A percentile compares a stretch with the other conserved stretches of the same genome.
Evolutionary conservation across 345 rosid genomes (phyloP).

Genomic region (Streptanthus diversifolius): DNA sequence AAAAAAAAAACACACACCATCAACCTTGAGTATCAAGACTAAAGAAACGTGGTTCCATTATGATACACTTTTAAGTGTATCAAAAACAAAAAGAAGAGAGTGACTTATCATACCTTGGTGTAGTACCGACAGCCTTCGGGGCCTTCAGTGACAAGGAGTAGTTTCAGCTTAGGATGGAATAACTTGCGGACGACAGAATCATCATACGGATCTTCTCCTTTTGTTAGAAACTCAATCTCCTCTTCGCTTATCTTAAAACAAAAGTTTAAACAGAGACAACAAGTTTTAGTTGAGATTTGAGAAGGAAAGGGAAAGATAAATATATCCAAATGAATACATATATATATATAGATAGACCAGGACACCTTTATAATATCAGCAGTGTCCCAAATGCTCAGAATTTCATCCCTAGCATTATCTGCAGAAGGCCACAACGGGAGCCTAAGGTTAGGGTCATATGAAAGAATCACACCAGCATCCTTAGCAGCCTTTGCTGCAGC

Average conservation of each 20-base stretch:
- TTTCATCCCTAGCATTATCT: constrained; percentile 80
- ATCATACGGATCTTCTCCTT: constrained; percentile 93
- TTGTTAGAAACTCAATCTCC: constrained; percentile 74
- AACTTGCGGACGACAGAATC: constrained; percentile 70
- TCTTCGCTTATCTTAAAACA: constrained; percentile 73
- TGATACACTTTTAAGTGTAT: background rate
- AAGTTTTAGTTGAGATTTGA: constrained; percentile 9
- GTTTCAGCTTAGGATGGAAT: constrained; percentile 69
- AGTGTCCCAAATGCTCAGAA: constrained; percentile 78
- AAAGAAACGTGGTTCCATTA: background rate
- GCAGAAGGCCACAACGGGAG: constrained; percentile 93
- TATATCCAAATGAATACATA: background rate
- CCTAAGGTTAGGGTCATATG: constrained; percentile 92
- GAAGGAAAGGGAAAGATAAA: background rate
- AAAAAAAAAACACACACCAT: background rate
- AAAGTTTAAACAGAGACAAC: constrained; percentile 11
- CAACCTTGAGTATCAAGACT: background rate
- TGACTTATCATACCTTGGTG: constrained; percentile 58
- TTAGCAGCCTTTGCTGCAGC: constrained; percentile 93
- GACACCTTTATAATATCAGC: constrained; percentile 84
- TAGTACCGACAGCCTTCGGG: constrained; percentile 84
- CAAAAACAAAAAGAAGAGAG: background rate
- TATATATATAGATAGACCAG: background rate
- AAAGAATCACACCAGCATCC: constrained; percentile 81
- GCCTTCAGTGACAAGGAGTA: constrained; percentile 93